Conservation (phyloP, 228 moss, liverwort and hornwort genomes). For the Sphagnum magellanicum region DNA sequence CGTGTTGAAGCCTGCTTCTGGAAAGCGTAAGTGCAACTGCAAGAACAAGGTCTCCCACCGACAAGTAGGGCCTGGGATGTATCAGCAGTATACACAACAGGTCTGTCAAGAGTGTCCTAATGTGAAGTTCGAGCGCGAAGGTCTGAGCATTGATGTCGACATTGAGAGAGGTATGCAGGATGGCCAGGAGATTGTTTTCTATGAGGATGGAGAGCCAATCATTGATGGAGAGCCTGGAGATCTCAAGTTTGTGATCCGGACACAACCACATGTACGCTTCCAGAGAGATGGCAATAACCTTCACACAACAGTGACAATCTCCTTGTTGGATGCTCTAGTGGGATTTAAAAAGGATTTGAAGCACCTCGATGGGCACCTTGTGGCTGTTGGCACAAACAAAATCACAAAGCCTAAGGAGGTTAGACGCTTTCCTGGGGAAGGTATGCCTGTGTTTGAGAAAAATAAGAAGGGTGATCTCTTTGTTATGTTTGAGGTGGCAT, state of each 20-base stretch:
- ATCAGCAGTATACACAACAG: constrained; percentile 95
- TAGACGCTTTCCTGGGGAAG: constrained; percentile 61
- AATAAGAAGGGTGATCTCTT: constrained; percentile 72
- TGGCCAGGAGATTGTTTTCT: constrained; percentile 88
- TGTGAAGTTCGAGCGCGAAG: constrained; percentile 93
- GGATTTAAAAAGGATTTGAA: constrained; percentile 68
- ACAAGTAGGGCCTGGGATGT: constrained; percentile 93
- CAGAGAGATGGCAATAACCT: constrained; percentile 65
- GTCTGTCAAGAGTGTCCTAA: constrained; percentile 95
- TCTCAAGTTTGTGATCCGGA: constrained; percentile 68
- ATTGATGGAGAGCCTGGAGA: constrained; percentile 90
- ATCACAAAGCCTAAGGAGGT: constrained; percentile 81
- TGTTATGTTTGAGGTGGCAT: constrained; percentile 78
- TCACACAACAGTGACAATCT: constrained; percentile 55
- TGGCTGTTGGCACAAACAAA: constrained; percentile 55
- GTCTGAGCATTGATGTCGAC: constrained; percentile 55
- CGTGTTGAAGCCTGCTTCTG: constrained; percentile 77
- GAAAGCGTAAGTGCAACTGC: constrained; percentile 93
- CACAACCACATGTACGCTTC: constrained; percentile 50
- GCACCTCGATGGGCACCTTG: constrained; percentile 79
- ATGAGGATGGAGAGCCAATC: constrained; percentile 86
- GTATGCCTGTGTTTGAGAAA: constrained; percentile 87
- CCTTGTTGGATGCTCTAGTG: constrained; percentile 74
- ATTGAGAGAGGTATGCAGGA: constrained; percentile 88
- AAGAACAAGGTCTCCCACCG: constrained; percentile 84